Evolutionary conservation across 495 filamentous ascomycete species (phyloP).

Genomic region (Xylaria bambusicola): DNA sequence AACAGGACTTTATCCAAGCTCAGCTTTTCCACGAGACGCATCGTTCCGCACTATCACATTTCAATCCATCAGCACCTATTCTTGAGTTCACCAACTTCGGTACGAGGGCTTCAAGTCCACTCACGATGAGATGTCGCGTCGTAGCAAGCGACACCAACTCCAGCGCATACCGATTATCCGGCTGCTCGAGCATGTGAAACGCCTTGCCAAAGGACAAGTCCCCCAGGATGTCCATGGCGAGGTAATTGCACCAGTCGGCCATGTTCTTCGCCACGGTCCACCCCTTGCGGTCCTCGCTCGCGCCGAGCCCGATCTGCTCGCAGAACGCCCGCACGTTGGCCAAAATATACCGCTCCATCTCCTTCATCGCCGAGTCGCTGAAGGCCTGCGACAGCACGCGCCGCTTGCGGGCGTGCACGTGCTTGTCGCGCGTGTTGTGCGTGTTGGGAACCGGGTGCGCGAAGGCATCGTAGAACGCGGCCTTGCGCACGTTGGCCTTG

Average conservation of each 20-base stretch:
- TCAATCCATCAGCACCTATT: neutral
- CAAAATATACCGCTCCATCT: conserved; percentile 61
- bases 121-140: conserved; percentile 57
- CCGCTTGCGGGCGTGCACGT: conserved; percentile 62
- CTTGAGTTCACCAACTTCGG: too few relatives aligned
- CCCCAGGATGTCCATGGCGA: conserved; percentile 73
- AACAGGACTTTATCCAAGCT: conserved; percentile 61
- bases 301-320: conserved; percentile 47
- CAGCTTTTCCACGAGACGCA: conserved; percentile 56
- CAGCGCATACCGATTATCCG: conserved; percentile 59
- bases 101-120: conserved; percentile 25
- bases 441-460: conserved; percentile 61
- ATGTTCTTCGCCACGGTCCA: conserved; percentile 56
- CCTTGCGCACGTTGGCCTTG: conserved; percentile 62
- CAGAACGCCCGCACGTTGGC: conserved; percentile 53
- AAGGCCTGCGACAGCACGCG: conserved; percentile 66
- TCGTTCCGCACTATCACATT: conserved; percentile 49
- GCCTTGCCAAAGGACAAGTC: conserved; percentile 70
- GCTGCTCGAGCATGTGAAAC: conserved; percentile 68
- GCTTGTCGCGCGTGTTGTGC: conserved; percentile 61
- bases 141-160: conserved; percentile 58
- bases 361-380: conserved; percentile 57
- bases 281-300: conserved; percentile 39
- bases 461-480: conserved; percentile 66
- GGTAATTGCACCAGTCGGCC: conserved; percentile 64